Base-by-base conservation (phyloP, 805 yeast genomes). In the Candida michaelii region DNA sequence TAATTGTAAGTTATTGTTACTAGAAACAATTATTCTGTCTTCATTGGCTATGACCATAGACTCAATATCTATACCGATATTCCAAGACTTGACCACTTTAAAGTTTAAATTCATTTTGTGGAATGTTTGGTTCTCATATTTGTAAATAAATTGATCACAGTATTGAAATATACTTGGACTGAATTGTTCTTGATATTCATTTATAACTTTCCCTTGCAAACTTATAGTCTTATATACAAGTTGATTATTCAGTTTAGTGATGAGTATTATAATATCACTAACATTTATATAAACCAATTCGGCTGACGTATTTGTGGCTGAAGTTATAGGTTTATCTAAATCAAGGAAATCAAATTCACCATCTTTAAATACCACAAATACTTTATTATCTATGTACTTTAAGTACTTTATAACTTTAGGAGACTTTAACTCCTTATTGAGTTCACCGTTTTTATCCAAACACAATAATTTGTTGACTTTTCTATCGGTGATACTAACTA, bases 1-100 rank as follows among this genome's bases (percentile, higher is more conserved):
- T 39, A 78, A 56, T 30, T 66, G 64, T 27, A 77, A 53, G 39
- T 66, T 62, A 45, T 66, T 60, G 21, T 65, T 65, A 40, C 60
- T 56, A 0, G 77, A 59, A 8, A 77, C 47, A 9, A 78, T 55
- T n/a, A 76, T 49, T 49, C 83, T 63, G 49, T 74, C 76, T 11
- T 71, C 56, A 30, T 77, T 64, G 3, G 73, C 72, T 3, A 72
- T 58, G 27, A 54, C 41, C 21, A 76, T 59, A 1, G 79, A 65
- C 12, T 29, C 31, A 10, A 41, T 16, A 27, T 41, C 33, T 5
- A 41, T 15, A n/a, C 40, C 40, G n/a, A 30, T 30, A 35, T 41
- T 30, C 40, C 40, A 41, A 10, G 17, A 7, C n/a, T 30, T 35
- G 10, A 30, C 37, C 2, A 33, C 27, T 29, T 46, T 40, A 19